Conservation (phyloP, 257 asterid species). For the Solanum rostratum region DNA sequence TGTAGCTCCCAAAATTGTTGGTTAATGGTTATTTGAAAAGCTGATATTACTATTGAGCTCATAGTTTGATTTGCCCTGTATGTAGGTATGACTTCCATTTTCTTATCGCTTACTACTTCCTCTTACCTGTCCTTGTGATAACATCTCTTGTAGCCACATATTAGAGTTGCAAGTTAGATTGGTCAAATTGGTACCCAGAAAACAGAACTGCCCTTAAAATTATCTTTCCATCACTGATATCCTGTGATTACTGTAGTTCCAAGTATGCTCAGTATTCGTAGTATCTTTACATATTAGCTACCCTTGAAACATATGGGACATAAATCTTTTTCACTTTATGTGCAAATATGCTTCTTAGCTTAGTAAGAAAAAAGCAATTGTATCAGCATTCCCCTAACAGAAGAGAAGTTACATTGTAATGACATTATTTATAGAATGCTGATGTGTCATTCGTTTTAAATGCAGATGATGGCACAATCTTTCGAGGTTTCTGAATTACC, state of each 20-base stretch:
- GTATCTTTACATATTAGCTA: neutral
- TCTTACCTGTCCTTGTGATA: neutral
- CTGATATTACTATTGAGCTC: neutral
- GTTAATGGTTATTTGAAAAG: neutral
- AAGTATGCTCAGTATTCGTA: neutral
- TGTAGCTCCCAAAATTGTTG: neutral
- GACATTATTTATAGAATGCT: neutral
- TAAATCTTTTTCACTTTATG: neutral
- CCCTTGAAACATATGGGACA: neutral
- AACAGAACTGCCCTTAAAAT: neutral
- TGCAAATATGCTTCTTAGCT: neutral
- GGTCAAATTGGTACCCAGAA: neutral
- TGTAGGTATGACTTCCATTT: neutral
- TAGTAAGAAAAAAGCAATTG: neutral
- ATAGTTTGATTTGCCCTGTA: neutral
- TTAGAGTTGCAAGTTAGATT: neutral
- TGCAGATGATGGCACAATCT: conserved; percentile 89
- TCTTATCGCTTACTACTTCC: neutral
- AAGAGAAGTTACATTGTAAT: neutral
- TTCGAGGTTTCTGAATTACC: conserved; percentile 95
- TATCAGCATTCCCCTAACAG: neutral
- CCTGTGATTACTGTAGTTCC: neutral
- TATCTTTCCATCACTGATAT: neutral
- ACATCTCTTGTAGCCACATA: neutral
- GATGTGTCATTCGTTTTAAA: neutral